Conservation (phyloP, 1,284 basidiomycete species). For the Sparassis latifolia region DNA sequence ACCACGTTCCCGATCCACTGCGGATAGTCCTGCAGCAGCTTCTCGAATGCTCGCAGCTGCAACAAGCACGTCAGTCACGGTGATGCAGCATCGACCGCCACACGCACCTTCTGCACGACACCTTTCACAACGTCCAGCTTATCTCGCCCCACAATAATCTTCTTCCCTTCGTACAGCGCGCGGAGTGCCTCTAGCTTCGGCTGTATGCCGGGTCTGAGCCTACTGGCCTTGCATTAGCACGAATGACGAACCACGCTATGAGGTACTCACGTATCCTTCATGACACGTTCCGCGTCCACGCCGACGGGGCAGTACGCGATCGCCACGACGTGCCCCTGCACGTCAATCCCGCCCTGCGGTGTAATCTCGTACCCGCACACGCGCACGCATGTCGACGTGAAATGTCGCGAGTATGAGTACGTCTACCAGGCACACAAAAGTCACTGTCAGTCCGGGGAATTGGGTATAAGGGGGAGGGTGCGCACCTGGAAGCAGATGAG, state of each 20-base stretch:
- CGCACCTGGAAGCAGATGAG: slow-evolving; percentile 86
- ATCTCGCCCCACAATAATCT: slow-evolving; percentile 98
- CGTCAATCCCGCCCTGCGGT: slow-evolving; percentile 71
- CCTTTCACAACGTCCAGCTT: slow-evolving; percentile 99
- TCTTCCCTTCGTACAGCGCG: slow-evolving; percentile 90
- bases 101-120: slow-evolving; percentile 83
- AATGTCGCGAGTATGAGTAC: slow-evolving; percentile 95
- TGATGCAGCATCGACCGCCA: not conserved
- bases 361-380: slow-evolving; percentile 95
- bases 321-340: slow-evolving; percentile 81
- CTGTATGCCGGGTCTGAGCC: slow-evolving; percentile 72
- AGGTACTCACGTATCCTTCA: slow-evolving; percentile 63
- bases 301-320: slow-evolving; percentile 95
- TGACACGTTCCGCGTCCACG: slow-evolving; percentile 91
- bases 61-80: not conserved
- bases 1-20: slow-evolving; percentile 92
- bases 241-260: slow-evolving; percentile 1
- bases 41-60: slow-evolving; percentile 91
- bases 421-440: slow-evolving; percentile 41
- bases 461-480: not conserved
- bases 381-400: slow-evolving; percentile 90
- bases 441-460: not conserved
- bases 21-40: slow-evolving; percentile 89
- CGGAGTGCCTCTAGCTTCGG: slow-evolving; percentile 87
- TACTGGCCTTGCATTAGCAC: slow-evolving; percentile 19